Evolutionary conservation across 768 basidiomycete genomes (phyloP).

Genomic region (Russula sp.): DNA sequence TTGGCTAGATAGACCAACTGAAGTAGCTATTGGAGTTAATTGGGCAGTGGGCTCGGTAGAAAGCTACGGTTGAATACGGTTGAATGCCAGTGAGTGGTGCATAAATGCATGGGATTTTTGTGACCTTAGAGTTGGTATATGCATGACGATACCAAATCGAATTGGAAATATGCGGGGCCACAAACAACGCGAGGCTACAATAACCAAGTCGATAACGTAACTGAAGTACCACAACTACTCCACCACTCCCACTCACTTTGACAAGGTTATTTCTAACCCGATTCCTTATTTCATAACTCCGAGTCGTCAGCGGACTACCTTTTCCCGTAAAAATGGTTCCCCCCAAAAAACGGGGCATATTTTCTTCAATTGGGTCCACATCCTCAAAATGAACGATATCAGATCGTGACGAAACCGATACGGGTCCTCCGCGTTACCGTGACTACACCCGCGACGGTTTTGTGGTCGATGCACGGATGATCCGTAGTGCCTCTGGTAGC

Average conservation of each 20-base stretch:
- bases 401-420: not conserved
- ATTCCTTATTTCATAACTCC: no score
- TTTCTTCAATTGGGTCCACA: not conserved
- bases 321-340: no score
- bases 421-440: no score
- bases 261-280: no score
- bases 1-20: not conserved
- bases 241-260: no score
- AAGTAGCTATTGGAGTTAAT: not conserved
- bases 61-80: not conserved
- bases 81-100: not conserved
- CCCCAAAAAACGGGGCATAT: no score
- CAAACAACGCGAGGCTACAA: no score
- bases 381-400: not conserved
- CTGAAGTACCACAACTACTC: no score
- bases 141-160: not conserved
- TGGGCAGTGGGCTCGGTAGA: not conserved
- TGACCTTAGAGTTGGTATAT: not conserved
- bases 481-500: not conserved
- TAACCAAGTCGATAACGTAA: not conserved
- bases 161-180: not conserved
- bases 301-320: no score
- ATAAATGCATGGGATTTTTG: not conserved
- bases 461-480: not conserved
- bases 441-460: not conserved